These are phyloP conservation scores for Rhizopogon vulgaris DNA, from an alignment of 768 basidiomycete genomes.

Conservation along the genomic window DNA sequence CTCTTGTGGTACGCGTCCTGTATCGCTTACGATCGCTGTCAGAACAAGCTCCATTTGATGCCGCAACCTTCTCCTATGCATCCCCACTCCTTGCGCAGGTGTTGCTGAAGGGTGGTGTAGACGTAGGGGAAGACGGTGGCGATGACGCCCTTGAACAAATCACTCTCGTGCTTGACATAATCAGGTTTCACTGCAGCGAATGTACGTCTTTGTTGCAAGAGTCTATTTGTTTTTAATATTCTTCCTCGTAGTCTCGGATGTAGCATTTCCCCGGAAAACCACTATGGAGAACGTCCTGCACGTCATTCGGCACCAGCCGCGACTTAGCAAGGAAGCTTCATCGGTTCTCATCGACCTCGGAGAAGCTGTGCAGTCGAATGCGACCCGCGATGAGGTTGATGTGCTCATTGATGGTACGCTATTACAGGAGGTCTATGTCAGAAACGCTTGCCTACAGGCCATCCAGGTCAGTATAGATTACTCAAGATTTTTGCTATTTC, in stretches of 20 bases:
- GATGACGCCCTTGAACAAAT: slow-evolving; percentile 82
- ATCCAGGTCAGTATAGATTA: slow-evolving; percentile 55
- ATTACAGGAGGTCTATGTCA: slow-evolving; percentile 79
- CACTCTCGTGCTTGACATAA: slow-evolving; percentile 47
- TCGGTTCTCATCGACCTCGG: slow-evolving; percentile 76
- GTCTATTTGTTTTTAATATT: slow-evolving; percentile 12
- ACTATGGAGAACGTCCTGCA: slow-evolving; percentile 67
- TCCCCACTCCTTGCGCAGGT: slow-evolving; percentile 72
- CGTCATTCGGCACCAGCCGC: slow-evolving; percentile 71
- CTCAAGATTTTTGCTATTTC: background rate
- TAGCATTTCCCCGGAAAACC: slow-evolving; percentile 66
- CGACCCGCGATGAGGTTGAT: slow-evolving; percentile 54
- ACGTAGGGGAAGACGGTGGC: slow-evolving; percentile 42
- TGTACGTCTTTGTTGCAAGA: slow-evolving; percentile 13
- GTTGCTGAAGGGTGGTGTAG: slow-evolving; percentile 62
- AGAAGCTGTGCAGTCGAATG: slow-evolving; percentile 65
- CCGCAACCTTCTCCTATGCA: slow-evolving; percentile 78
- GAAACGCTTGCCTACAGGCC: slow-evolving; percentile 86
- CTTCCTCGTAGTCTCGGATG: slow-evolving; percentile 50
- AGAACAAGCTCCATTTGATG: slow-evolving; percentile 77
- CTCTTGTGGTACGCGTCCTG: slow-evolving; percentile 75
- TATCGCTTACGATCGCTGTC: slow-evolving; percentile 78
- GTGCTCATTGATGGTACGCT: slow-evolving; percentile 71
- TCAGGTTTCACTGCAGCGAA: slow-evolving; percentile 28
- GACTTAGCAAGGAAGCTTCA: slow-evolving; percentile 77